Conservation (phyloP, 345 rosid genomes). For the Dovyalis caffra region DNA sequence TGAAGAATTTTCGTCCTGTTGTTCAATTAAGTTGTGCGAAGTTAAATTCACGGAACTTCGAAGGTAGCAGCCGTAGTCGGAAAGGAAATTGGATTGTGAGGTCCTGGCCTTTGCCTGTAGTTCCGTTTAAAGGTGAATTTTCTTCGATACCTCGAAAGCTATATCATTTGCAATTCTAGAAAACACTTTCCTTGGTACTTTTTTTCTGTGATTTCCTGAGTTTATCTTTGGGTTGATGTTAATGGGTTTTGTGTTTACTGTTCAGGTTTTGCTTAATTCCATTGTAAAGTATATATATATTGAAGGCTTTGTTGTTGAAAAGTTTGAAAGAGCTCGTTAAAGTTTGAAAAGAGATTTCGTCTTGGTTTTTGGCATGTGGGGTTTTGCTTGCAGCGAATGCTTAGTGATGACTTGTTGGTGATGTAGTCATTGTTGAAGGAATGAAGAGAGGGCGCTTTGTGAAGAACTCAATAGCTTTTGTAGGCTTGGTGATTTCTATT, state of each 20-base stretch:
- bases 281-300: background rate
- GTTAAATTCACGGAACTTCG: background rate
- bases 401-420: background rate
- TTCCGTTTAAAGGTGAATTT: background rate
- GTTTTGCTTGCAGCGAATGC: background rate
- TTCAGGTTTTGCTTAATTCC: background rate
- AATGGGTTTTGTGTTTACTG: background rate
- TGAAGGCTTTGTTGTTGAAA: background rate
- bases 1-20: too few relatives aligned
- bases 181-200: background rate
- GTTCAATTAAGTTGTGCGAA: background rate
- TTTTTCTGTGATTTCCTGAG: background rate
- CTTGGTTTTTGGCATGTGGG: background rate
- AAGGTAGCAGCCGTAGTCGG: background rate
- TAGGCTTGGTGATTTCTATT: constrained; percentile 37
- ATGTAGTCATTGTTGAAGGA: background rate
- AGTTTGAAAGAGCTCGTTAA: background rate
- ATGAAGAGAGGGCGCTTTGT: constrained; percentile 40
- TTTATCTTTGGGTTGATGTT: too few relatives aligned
- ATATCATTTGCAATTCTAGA: background rate
- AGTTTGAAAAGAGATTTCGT: background rate
- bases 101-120: background rate
- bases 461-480: constrained; percentile 43
- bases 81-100: background rate
- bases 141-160: background rate